phyloP scores from a whole-genome alignment of 768 basidiomycete species.

The Mycena latifolia region DNA sequence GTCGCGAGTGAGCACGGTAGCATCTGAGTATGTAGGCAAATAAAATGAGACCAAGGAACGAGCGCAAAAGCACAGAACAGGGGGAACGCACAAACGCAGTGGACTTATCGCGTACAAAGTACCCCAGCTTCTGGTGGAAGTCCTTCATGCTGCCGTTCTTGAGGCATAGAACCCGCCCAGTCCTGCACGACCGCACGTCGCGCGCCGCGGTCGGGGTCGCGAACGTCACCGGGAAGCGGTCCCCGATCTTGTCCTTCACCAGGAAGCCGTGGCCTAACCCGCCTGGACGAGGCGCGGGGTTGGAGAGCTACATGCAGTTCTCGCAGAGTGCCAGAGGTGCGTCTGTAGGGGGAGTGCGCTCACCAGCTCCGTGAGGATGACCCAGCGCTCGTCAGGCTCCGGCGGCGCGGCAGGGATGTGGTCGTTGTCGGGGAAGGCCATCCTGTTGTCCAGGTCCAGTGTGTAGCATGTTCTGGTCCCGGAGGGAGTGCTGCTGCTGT shows the following conservation, averaged over 20 bases:
- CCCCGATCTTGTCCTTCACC: conserved; percentile 19
- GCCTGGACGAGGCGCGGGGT: conserved; percentile 15
- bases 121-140: conserved; percentile 14
- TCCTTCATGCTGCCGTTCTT: conserved; percentile 5
- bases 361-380: conserved; percentile 25
- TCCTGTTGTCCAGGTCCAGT: conserved; percentile 21
- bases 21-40: background rate
- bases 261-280: conserved; percentile 3
- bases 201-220: conserved; percentile 3
- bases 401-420: conserved; percentile 21
- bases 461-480: conserved; percentile 18
- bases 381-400: conserved; percentile 26
- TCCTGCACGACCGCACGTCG: conserved; percentile 15
- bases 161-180: conserved; percentile 16
- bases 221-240: conserved; percentile 24
- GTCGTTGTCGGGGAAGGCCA: conserved; percentile 23
- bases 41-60: background rate
- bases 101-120: conserved; percentile 14
- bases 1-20: conserved; percentile 18
- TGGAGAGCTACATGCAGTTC: conserved; percentile 1
- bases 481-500: too few relatives aligned
- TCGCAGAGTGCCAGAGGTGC: background rate
- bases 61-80: background rate
- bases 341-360: background rate
- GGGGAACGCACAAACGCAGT: background rate